phyloP scores from a whole-genome alignment of 2,329 filamentous ascomycete genomes.

The Ambrosiella beaveri region DNA sequence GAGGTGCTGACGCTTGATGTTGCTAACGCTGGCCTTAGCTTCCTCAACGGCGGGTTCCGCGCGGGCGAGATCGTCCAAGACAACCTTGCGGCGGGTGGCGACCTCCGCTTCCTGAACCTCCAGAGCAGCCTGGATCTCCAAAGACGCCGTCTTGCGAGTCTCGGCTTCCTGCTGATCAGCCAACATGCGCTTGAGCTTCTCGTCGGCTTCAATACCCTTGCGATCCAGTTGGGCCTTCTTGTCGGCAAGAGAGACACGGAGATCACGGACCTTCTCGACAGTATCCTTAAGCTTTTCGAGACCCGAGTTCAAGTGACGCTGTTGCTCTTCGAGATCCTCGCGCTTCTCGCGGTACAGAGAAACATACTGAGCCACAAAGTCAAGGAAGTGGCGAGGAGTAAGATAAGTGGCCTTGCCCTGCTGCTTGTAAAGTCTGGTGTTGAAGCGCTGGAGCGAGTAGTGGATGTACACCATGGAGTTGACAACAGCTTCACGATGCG shows the following conservation, averaged over 20 bases:
- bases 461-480: conserved; percentile 99
- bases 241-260: conserved; percentile 75
- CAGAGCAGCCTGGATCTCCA: conserved; percentile 74
- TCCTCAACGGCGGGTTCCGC: conserved; percentile 87
- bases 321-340: conserved; percentile 94
- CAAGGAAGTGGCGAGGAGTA: conserved; percentile 89
- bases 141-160: conserved; percentile 68
- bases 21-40: conserved; percentile 90
- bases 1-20: conserved; percentile 93
- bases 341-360: conserved; percentile 96
- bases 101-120: conserved; percentile 85
- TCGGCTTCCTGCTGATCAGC: conserved; percentile 91
- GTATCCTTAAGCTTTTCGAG: conserved; percentile 94
- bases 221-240: conserved; percentile 87
- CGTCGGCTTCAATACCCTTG: conserved; percentile 89
- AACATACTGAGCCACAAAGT: conserved; percentile 96
- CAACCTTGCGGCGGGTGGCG: conserved; percentile 63
- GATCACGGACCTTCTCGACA: conserved; percentile 87
- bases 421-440: conserved; percentile 71
- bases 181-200: conserved; percentile 94
- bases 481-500: conserved; percentile 79
- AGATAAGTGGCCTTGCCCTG: conserved; percentile 86
- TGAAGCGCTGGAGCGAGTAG: conserved; percentile 83
- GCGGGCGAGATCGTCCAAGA: conserved; percentile 69
- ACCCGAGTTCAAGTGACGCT: conserved; percentile 94